Base-by-base conservation (phyloP, 2,329 filamentous ascomycete genomes). In the Nothophaeocryptopus gaeumannii region DNA sequence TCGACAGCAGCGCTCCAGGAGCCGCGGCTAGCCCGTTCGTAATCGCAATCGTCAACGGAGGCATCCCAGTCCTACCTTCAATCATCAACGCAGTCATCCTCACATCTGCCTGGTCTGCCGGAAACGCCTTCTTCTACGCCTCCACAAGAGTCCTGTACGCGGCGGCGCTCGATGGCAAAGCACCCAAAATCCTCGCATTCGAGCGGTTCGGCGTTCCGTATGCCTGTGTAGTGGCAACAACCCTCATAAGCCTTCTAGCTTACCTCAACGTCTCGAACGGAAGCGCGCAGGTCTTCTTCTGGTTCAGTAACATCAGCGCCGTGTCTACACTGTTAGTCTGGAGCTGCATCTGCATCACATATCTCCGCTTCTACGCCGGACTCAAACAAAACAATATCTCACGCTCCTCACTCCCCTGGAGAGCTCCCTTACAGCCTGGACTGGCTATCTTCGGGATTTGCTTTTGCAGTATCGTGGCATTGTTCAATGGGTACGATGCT, bases 11-110 rank as follows among this genome's bases (percentile, higher is more conserved):
- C 62, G 52, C 47, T 11, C 45, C 65, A 63, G 68, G 66, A 0
- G 73, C 72, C 2, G 62, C 62, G 10, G 69, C 71, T 3, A 79
- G 75, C 4, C 78, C 78, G 0, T 81, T 76, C 66, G 78, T 79
- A 34, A 80, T 88, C 55, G 79, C 79, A 12, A 82, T 83, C 58
- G 69, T 78, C 51, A 74, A 80, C 53, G 81, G 82, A 8, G 80
- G 81, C 37, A 80, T 88, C 34, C 77, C 77, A 2, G 77, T 80
- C 41, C 74, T 87, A 10, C 55, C 84, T 59, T 80, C 80, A 54
- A 76, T 86, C 58, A 84, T 88, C 71, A 88, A 88, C 63, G 83
- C 78, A 16, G 81, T 80, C n/a, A 80, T 88, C 57, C 70, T 87
- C 40, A 82, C 85, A 7, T 85, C 82, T 8, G 84, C 83, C 2